Evolutionary conservation across 768 basidiomycete genomes (phyloP).

Genomic region (Termitomyces sp.): DNA sequence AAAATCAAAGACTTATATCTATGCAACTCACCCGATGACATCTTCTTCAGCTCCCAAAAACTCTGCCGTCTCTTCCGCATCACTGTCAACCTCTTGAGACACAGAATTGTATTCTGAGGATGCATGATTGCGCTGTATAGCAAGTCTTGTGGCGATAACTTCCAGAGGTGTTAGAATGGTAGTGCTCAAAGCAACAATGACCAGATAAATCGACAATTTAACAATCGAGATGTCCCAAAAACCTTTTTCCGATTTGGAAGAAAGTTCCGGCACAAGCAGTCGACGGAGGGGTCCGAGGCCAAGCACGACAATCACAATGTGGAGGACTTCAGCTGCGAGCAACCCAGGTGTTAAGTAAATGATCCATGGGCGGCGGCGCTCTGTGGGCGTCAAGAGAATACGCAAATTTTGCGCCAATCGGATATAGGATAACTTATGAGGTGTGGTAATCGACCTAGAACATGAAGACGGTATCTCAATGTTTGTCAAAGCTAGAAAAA

Average conservation of each 20-base stretch:
- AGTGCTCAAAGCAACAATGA: slow-evolving; percentile 54
- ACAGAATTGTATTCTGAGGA: slow-evolving; percentile 73
- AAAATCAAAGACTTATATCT: slow-evolving; percentile 4
- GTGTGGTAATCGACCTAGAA: slow-evolving; percentile 76
- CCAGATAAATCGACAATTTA: slow-evolving; percentile 52
- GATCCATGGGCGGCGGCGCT: slow-evolving; percentile 74
- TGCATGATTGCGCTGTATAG: slow-evolving; percentile 83
- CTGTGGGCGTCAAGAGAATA: slow-evolving; percentile 75
- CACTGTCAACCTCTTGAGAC: slow-evolving; percentile 67
- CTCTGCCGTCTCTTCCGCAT: slow-evolving; percentile 54
- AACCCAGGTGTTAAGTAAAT: slow-evolving; percentile 77
- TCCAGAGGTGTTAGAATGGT: slow-evolving; percentile 69
- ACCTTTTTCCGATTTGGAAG: slow-evolving; percentile 24
- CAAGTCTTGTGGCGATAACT: slow-evolving; percentile 73
- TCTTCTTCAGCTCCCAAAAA: slow-evolving; percentile 74
- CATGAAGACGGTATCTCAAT: slow-evolving; percentile 6
- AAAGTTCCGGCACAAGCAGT: slow-evolving; percentile 38
- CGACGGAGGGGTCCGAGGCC: slow-evolving; percentile 44
- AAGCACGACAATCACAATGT: slow-evolving; percentile 43
- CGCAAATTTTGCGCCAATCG: slow-evolving; percentile 56
- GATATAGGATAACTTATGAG: slow-evolving; percentile 69
- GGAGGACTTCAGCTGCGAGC: slow-evolving; percentile 53
- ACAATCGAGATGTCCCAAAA: slow-evolving; percentile 42
- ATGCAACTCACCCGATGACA: slow-evolving; percentile 77
- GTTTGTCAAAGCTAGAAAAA: background rate